Percentiles rank a stretch among this genome's conserved stretches.
phyloP scores from a whole-genome alignment of 2,329 filamentous ascomycete genomes.

The Xylaria polymorpha region DNA sequence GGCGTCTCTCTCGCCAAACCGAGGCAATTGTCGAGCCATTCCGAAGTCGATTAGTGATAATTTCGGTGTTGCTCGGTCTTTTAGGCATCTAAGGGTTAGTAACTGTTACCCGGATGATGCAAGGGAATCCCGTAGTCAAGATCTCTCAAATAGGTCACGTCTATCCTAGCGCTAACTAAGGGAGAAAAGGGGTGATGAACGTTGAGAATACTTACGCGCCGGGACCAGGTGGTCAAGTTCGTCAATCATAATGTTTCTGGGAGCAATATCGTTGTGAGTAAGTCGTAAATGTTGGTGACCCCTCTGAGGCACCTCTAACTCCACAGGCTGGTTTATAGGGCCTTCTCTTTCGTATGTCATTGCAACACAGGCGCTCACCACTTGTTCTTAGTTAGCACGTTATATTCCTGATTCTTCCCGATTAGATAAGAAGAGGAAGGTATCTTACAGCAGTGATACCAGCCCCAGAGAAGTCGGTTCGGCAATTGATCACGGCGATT shows the following conservation, averaged over 20 bases:
- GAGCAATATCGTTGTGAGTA: slow-evolving; percentile 21
- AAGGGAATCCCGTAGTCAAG: background rate
- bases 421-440: background rate
- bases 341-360: slow-evolving; percentile 15
- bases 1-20: background rate
- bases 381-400: slow-evolving; percentile 22
- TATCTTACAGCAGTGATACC: slow-evolving; percentile 18
- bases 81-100: slow-evolving; percentile 1
- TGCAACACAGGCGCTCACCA: slow-evolving; percentile 28
- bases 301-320: slow-evolving; percentile 2
- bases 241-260: slow-evolving; percentile 25
- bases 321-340: background rate
- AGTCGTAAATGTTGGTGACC: background rate
- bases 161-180: background rate
- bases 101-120: background rate
- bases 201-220: slow-evolving; percentile 10
- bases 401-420: background rate
- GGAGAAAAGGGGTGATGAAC: background rate
- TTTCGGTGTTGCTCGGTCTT: slow-evolving; percentile 19
- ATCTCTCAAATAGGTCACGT: background rate
- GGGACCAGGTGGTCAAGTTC: background rate
- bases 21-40: background rate
- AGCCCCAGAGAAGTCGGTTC: slow-evolving; percentile 6
- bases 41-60: slow-evolving; percentile 34
- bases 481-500: background rate